Conservation (phyloP, 2,329 filamentous ascomycete genomes). For the Diaporthe citrichinensis region DNA sequence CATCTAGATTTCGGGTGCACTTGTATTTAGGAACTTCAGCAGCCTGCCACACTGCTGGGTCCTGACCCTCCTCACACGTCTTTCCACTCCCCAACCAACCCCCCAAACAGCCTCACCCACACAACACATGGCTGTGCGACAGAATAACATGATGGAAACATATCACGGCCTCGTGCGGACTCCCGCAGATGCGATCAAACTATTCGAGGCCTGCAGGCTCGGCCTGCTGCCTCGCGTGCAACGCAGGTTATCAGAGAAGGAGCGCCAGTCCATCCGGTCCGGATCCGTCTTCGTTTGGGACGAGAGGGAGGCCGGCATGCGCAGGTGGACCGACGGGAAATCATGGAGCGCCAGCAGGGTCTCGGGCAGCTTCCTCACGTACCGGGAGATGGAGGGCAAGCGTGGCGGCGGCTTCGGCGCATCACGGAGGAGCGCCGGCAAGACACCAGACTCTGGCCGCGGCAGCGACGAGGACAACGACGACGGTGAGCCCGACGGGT, state of each 20-base stretch:
- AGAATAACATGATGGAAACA: conserved; percentile 83
- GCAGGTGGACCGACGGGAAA: conserved; percentile 98
- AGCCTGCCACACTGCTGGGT: conserved; percentile 34
- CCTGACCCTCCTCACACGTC: conserved; percentile 30
- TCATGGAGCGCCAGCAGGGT: conserved; percentile 99
- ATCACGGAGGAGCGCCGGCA: conserved; percentile 71
- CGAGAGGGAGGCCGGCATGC: conserved; percentile 97
- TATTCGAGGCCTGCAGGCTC: conserved; percentile 96
- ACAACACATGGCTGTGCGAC: conserved; percentile 39
- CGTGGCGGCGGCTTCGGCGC: conserved; percentile 82
- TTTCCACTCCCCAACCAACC: conserved; percentile 22
- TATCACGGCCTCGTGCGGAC: conserved; percentile 96
- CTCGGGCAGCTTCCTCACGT: conserved; percentile 96
- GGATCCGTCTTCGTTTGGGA: conserved; percentile 99
- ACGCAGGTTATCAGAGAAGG: conserved; percentile 93
- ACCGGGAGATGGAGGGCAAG: conserved; percentile 99
- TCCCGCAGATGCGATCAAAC: conserved; percentile 95
- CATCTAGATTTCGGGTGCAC: conserved; percentile 40
- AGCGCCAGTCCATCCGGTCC: conserved; percentile 94
- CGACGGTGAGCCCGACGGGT: conserved; percentile 88
- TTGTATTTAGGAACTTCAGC: conserved; percentile 38
- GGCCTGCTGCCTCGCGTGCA: conserved; percentile 93
- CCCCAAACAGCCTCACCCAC: conserved; percentile 8
- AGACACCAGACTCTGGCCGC: conserved; percentile 86
- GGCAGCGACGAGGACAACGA: conserved; percentile 89